Evolutionary conservation across 2,329 filamentous ascomycete genomes (phyloP), one percentile per base, ranked within the genome.

Genomic region (Trichoderma polysporum): DNA sequence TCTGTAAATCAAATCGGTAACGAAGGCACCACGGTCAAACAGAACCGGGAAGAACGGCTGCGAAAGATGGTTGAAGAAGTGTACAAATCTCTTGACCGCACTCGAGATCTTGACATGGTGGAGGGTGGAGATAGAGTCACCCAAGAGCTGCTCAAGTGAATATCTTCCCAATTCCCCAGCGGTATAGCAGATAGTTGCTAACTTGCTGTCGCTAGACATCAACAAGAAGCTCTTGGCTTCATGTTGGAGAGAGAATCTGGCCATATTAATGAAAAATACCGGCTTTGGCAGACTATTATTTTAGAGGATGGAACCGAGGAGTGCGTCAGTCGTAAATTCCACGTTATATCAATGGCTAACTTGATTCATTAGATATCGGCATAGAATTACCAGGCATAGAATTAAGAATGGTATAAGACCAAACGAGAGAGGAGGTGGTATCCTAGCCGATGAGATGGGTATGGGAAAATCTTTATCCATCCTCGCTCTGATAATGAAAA

Each of bases 361-460:
- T 37, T 6, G 22, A 3, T 27, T 5, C 1, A 9, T 1, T 57
- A 78, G 75, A 60, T 82, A 77, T 59, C 73, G 74, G 0, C 80
- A 83, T 67, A 70, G 68, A 17, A 79, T 84, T 66, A 83, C 81
- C 4, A 29, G 25, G 17, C 4, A 15, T 0, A 79, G 76, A 15
- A 72, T 70, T 0, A 75, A 81, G 76, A 41, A 67, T 1, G 19
- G 31, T 0, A 62, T 68, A 1, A 68, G 4, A 1, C 77, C 75
- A 0, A 73, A 77, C 2, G 77, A 80, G 65, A 76, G 60, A 29
- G 78, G 77, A 0, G 78, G 78, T 1, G 84, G 84, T 0, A 83
- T 88, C n/a, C 70, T 88, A 2, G 85, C 85, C 0, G 86, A 88
- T 70, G 85, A 88, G 67, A 88, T 88, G 85, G 86, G 86, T 0